Evolutionary conservation across 169 alveolate species (phyloP).

Genomic region (Perkinsus olseni): DNA sequence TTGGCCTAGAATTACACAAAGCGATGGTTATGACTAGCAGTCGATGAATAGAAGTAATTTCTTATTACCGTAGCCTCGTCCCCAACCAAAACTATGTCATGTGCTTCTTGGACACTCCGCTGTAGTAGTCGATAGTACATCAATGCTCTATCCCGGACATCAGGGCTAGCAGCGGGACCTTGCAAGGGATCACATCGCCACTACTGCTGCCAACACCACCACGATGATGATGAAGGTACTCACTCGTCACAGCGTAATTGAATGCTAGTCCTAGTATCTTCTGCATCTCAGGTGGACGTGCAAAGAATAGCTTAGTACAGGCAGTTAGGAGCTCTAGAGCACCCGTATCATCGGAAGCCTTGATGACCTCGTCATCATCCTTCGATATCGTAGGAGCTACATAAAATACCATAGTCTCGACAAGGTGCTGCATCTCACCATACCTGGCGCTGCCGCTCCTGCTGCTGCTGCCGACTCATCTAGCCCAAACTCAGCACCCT

Average conservation of each 20-base stretch:
- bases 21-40: background rate
- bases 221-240: background rate
- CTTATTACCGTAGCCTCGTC: background rate
- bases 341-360: conserved; percentile 34
- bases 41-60: background rate
- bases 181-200: background rate
- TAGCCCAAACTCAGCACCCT: conserved; percentile 29
- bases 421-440: no score
- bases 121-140: background rate
- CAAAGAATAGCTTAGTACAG: conserved; percentile 69
- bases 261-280: background rate
- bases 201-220: no score
- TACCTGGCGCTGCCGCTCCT: conserved; percentile 45
- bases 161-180: background rate
- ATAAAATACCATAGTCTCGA: background rate
- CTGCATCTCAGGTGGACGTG: conserved; percentile 88
- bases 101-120: background rate
- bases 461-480: conserved; percentile 33
- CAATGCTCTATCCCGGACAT: background rate
- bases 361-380: conserved; percentile 38
- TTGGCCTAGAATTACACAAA: background rate
- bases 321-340: conserved; percentile 70
- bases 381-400: conserved; percentile 52
- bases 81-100: background rate
- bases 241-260: background rate